These are phyloP conservation scores for Silene uniflora DNA, from an alignment of 148 eudicot genomes.

Conservation along the genomic window DNA sequence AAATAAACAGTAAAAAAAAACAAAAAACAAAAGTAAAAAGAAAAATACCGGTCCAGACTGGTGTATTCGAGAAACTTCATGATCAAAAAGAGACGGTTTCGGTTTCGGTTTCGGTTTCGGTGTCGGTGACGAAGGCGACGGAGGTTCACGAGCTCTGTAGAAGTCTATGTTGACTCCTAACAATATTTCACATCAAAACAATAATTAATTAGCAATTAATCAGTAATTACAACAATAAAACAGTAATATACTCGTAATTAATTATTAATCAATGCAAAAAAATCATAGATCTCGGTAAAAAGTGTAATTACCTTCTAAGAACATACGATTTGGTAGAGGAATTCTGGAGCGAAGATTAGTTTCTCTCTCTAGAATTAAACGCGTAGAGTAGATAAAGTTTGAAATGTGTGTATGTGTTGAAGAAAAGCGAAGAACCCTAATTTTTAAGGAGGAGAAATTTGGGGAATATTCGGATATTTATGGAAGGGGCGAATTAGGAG, in stretches of 20 bases:
- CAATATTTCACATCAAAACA: not conserved
- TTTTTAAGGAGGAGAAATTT: not conserved
- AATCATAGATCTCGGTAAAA: not conserved
- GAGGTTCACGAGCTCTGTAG: conserved; percentile 12
- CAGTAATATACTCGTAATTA: not conserved
- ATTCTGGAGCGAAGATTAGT: not conserved
- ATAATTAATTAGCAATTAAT: not conserved
- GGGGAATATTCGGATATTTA: not conserved
- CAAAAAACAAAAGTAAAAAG: not conserved
- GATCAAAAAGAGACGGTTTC: conserved; percentile 6
- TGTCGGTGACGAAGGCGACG: conserved; percentile 13
- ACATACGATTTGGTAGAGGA: conserved; percentile 19
- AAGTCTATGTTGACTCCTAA: conserved; percentile 20
- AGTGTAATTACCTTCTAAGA: not conserved
- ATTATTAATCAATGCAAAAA: not conserved
- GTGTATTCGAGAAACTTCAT: conserved; percentile 99
- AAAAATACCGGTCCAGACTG: conserved; percentile 66
- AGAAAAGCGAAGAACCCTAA: not conserved
- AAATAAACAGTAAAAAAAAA: not conserved
- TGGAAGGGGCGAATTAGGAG: not conserved
- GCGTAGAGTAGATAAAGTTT: not conserved
- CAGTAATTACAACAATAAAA: not conserved
- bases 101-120: too few species aligned
- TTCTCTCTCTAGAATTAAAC: not conserved
- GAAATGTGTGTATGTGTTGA: not conserved